Percentiles rank a stretch among this genome's conserved stretches.
Evolutionary conservation across 345 rosid species (phyloP).

Genomic region (Moringa oleifera): DNA sequence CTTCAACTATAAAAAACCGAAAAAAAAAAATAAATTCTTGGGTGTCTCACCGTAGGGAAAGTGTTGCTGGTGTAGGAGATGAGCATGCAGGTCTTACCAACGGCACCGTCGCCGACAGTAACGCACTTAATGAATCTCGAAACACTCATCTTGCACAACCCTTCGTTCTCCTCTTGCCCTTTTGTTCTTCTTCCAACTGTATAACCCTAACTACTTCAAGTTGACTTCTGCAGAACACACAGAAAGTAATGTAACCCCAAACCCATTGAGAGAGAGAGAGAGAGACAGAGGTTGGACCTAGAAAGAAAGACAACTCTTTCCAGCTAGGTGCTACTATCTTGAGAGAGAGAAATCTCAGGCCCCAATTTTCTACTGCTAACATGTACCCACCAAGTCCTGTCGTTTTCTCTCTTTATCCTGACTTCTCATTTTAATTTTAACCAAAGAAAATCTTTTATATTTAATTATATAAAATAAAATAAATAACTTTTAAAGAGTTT

Average conservation of each 20-base stretch:
- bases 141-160: slow-evolving; percentile 39
- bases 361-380: not conserved
- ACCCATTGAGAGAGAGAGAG: not conserved
- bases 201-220: slow-evolving; percentile 5
- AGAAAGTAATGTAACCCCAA: not conserved
- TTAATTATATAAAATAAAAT: no score
- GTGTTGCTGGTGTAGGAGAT: slow-evolving; percentile 77
- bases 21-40: slow-evolving; percentile 1
- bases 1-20: not conserved
- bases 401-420: no score
- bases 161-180: not conserved
- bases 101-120: slow-evolving; percentile 80
- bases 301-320: slow-evolving; percentile 14
- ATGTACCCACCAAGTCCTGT: not conserved
- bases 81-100: slow-evolving; percentile 81
- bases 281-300: not conserved
- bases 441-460: no score
- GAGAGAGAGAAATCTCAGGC: not conserved
- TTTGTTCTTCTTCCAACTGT: not conserved
- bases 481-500: no score
- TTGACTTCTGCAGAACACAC: not conserved
- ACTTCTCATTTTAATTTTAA: no score
- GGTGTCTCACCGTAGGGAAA: slow-evolving; percentile 53
- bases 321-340: not conserved
- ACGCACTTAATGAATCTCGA: slow-evolving; percentile 81